Base-by-base conservation (phyloP, 2,329 filamentous ascomycete genomes). In the Aspergillus sp. region DNA sequence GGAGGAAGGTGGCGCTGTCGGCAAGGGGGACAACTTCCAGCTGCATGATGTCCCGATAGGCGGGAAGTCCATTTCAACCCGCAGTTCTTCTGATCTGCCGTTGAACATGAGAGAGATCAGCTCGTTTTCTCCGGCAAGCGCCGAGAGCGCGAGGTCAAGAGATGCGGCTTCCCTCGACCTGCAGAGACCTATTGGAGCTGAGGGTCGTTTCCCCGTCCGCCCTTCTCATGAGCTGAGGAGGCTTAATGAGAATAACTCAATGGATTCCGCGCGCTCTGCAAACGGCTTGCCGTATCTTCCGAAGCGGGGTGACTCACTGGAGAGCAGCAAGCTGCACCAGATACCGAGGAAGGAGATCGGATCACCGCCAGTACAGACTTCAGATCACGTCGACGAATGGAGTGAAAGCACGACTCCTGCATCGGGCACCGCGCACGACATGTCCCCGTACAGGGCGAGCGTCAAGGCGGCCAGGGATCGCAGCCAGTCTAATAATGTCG, bases 31-130 rank as follows among this genome's bases (percentile, higher is more conserved):
- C 8, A 76, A 78, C 16, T 88, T 88, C 60, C 85, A 80, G 58
- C 61, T 91, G 26, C 84, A 89, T 51, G 85, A 93, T 30, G 83
- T 1, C 84, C 86, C 1, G 82, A 78, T 57, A 73, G 68, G 48
- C 72, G 68, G 52, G 71, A 69, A 55, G 30, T 47, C 57, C n/a
- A 62, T 61, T 16, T 67, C 64, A 32, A 58, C 58, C 29, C 71
- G 66, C 19, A 65, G 58, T 42, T 61, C 63, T 4, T 58, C 57
- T 4, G 57, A 58, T 33, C 31, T 59, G 12, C 52, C 47, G 19
- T 53, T 60, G 13, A 56, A 61, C 14, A 48, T 56, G n/a, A 51
- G 57, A 15, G 60, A 64, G 24, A 59, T 60, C 11, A 61, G 64
- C 19, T 49, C 55, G 19, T 57, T 58, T 15, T 59, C 63, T 19